These are phyloP conservation scores for Monosporascus sp. DNA, from an alignment of 2,329 filamentous ascomycete species.

Conservation along the genomic window DNA sequence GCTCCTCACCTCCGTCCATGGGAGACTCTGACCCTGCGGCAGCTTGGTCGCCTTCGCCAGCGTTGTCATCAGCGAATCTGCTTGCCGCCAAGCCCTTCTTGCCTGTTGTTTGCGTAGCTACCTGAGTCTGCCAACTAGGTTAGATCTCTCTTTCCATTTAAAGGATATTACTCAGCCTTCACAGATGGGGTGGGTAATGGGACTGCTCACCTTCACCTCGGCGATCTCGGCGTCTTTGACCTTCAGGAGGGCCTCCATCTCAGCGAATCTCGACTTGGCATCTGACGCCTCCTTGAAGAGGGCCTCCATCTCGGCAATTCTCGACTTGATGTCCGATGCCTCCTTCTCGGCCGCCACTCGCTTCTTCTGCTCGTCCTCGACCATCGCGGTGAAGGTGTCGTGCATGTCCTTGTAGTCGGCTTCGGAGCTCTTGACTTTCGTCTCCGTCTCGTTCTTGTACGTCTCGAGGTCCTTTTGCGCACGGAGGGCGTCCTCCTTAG, in stretches of 20 bases:
- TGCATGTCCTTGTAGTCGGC: constrained; percentile 60
- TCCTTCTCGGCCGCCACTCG: constrained; percentile 23
- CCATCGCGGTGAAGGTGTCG: constrained; percentile 54
- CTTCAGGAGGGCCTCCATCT: constrained; percentile 36
- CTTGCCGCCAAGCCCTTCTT: constrained; percentile 49
- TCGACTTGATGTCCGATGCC: constrained; percentile 23
- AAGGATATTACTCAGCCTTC: not conserved
- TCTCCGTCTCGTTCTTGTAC: constrained; percentile 44
- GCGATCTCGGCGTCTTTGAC: constrained; percentile 59
- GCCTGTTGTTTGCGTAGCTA: constrained; percentile 31
- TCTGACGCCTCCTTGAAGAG: constrained; percentile 24
- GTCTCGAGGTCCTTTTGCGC: constrained; percentile 49
- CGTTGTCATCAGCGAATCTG: constrained; percentile 42
- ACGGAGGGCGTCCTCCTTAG: constrained; percentile 29
- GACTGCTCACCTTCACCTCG: constrained; percentile 47
- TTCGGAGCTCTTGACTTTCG: constrained; percentile 48
- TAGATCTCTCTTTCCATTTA: constrained; percentile 7
- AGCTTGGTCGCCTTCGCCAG: constrained; percentile 27
- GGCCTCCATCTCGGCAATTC: constrained; percentile 31
- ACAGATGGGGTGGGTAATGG: not conserved
- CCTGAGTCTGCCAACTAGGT: constrained; percentile 35
- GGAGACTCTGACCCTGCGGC: constrained; percentile 25
- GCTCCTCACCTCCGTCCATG: constrained; percentile 53
- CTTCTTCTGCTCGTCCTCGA: constrained; percentile 51
- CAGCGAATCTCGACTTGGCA: constrained; percentile 26